These are phyloP conservation scores for Fusarium annulatum DNA, from an alignment of 2,329 filamentous ascomycete genomes.

Conservation along the genomic window DNA sequence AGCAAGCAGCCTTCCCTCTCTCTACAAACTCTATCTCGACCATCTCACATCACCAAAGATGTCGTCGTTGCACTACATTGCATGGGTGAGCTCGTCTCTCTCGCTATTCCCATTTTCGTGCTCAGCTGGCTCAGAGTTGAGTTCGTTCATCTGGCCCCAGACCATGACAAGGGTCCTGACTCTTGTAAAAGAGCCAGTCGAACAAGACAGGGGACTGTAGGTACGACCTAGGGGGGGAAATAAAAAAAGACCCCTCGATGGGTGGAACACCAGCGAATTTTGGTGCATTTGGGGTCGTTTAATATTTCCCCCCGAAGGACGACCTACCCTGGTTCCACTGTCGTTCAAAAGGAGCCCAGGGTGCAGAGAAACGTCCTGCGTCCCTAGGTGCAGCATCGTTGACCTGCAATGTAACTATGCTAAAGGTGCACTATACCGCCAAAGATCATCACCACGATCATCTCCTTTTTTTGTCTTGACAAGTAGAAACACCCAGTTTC, in stretches of 20 bases:
- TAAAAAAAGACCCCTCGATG: too few species aligned
- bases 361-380: conserved; percentile 8
- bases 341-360: conserved; percentile 22
- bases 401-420: conserved; percentile 10
- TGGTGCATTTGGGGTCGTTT: too few species aligned
- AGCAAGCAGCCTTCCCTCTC: background rate
- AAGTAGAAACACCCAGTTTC: background rate
- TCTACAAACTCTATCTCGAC: background rate
- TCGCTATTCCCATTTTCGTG: conserved; percentile 23
- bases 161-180: conserved; percentile 38
- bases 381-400: conserved; percentile 19
- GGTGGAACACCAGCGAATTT: too few species aligned
- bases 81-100: conserved; percentile 6
- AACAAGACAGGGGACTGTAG: background rate
- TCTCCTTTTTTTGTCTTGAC: background rate
- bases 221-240: background rate
- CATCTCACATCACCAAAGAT: background rate
- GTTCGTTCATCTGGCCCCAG: conserved; percentile 35
- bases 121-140: conserved; percentile 38
- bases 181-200: conserved; percentile 21
- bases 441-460: conserved; percentile 12
- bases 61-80: background rate
- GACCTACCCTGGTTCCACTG: conserved; percentile 28
- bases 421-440: conserved; percentile 3
- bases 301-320: background rate